Evolutionary conservation across 2,329 filamentous ascomycete genomes (phyloP), one percentile per base, ranked within the genome.

Genomic region (Epichloe baconii): DNA sequence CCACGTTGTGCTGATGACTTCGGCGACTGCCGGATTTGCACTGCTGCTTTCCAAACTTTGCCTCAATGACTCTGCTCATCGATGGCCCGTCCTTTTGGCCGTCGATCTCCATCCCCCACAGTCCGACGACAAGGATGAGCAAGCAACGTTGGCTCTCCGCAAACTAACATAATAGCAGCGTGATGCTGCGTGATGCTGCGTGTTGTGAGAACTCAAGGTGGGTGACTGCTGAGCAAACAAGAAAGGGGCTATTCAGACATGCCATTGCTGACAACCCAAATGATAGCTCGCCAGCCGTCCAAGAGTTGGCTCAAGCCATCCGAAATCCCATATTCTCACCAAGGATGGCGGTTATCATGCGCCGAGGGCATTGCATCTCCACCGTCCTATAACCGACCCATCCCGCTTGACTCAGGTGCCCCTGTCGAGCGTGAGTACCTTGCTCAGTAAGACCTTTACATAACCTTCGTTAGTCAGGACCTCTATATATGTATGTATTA

Each of bases 21-120:
- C 47, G 51, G 51, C 47, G 7, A 38, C 44, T 37, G 47, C 47
- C 47, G 43, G 34, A 50, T 53, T 31, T 44, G 47, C 51, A 46
- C 31, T 44, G 36, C 26, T 10, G 11, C 40, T 10, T 47, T 19
- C 44, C 44, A 31, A 31, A 23, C 38, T 44, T 37, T 45, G 44
- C 26, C 34, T 15, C 37, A 26, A 2, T 36, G 44, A 17, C 5
- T 21, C 17, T 23, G 34, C 11, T 15, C 31, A 26, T 19, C 36
- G 2, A 10, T 7, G 14, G 10, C 23, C 34, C 5, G 26, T 31
- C 34, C 5, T 11, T 17, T 19, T 31, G 10, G 26, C 26, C 4
- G 35, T 14, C 17, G 6, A 17, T 14, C 8, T 37, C 26, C 44
- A 46, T 12, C 6, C 23, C 31, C 44, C 44, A 37, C 19, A 44